Evolutionary conservation across 129 eudicot genomes (phyloP), one percentile per base, ranked within the genome.

Genomic region (Artemisia annua): DNA sequence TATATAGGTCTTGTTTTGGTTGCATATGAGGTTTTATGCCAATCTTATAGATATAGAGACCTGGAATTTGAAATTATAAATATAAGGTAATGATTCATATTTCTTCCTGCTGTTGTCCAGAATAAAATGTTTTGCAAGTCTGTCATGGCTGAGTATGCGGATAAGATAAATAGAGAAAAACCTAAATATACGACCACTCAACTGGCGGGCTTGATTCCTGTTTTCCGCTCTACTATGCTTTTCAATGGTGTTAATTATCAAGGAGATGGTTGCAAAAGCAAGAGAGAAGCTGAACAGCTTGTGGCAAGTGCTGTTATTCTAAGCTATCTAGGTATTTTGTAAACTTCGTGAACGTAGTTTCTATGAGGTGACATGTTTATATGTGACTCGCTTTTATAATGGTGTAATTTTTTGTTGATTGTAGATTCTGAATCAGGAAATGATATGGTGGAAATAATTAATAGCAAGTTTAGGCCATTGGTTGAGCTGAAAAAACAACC

Each of bases 271-370:
- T 82, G 69, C 44, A 79, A 35, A 66, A 90, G 15, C 80, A 90
- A 85, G 79, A 81, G 79, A 83, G 91, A 85, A 78, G 85, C 93
- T 50, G 84, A 83, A 32, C 90, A 85, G 35, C 13, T 83, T 65
- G 93, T 82, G 28, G 93, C 91, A 66, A 86, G 90, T 55, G 84
- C 81, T 11, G 90, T 63, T 13, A 85, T 90, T 56, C 16, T 83
- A 1, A 85, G 83, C 10, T 63, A 70, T 66, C 62, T 87, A 54
- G 93, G 96, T 87, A 74, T n/a, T 61, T 64, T 65, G 8, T 65
- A 55, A 64, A 64, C 20, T 64, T n/a, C 7, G 11, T 13, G 65
- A 53, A 16, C 63, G 7, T 52, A 54, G 35, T 52, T 62, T 18
- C 22, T 63, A 17, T 16, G 20, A 50, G 8, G 50, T 48, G 61